Conservation (phyloP, 805 yeast genomes). For the Wickerhamomyces silvicola region DNA sequence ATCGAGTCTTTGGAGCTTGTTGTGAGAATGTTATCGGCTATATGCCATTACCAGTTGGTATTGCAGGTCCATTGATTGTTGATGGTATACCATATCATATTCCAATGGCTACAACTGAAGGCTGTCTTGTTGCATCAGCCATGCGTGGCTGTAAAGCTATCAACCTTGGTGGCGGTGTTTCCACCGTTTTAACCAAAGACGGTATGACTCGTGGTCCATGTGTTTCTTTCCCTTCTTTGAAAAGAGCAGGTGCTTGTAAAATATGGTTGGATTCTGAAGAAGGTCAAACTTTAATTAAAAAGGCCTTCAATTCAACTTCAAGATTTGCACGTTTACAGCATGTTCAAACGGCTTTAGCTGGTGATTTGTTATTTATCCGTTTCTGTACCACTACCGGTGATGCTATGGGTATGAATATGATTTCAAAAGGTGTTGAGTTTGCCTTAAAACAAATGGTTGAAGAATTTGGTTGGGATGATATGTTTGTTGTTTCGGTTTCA, state of each 20-base stretch:
- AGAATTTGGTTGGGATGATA: slow-evolving; percentile 88
- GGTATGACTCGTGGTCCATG: slow-evolving; percentile 99
- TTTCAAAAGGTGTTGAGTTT: slow-evolving; percentile 93
- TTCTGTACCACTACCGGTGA: slow-evolving; percentile 99
- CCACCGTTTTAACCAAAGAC: slow-evolving; percentile 86
- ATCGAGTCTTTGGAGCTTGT: slow-evolving; percentile 96
- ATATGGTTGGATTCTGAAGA: slow-evolving; percentile 94
- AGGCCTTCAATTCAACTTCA: slow-evolving; percentile 93
- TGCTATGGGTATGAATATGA: slow-evolving; percentile 99
- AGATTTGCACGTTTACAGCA: slow-evolving; percentile 94
- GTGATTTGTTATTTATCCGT: slow-evolving; percentile 79
- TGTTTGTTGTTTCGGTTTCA: slow-evolving; percentile 86
- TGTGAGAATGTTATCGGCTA: slow-evolving; percentile 98
- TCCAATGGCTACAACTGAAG: slow-evolving; percentile 99
- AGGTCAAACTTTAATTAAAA: slow-evolving; percentile 75
- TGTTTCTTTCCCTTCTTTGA: slow-evolving; percentile 76
- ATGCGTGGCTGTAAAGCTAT: slow-evolving; percentile 99
- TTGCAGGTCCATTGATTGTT: slow-evolving; percentile 92
- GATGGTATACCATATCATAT: slow-evolving; percentile 86
- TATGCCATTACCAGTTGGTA: slow-evolving; percentile 95
- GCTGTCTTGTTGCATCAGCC: slow-evolving; percentile 95
- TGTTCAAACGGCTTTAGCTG: slow-evolving; percentile 90
- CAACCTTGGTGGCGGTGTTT: slow-evolving; percentile 94
- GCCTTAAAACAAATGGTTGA: slow-evolving; percentile 79
- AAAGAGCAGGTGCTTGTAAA: slow-evolving; percentile 91